Evolutionary conservation across 2,329 filamentous ascomycete species (phyloP), one percentile per base, ranked within the genome.

Genomic region (Amphichorda felina): DNA sequence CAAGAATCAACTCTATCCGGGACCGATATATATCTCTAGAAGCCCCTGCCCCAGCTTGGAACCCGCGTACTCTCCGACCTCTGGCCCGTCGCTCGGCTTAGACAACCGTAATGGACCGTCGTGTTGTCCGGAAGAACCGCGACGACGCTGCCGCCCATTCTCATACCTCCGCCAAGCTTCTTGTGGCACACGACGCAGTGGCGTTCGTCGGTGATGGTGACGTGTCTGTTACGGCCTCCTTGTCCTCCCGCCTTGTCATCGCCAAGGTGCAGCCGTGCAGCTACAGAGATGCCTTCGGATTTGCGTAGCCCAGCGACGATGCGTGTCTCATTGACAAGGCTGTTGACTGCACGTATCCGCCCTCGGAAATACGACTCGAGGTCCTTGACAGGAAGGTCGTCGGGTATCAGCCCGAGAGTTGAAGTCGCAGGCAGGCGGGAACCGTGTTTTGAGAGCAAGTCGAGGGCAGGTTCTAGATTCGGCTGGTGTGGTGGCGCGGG

Each of bases 161-260:
- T 66, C 68, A 95, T 95, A 51, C 56, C 56, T 2, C 86, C 82
- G 2, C 88, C 89, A 44, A 98, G 72, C 44, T 91, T 69, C 66
- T 95, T 96, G 57, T 94, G 82, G 54, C 91, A 98, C 13, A 94
- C 84, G 10, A 82, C 79, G 54, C 91, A 98, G 37, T 94, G 80
- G 35, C 85, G 69, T 51, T 96, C 89, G 48, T 98, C 89, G 8
- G 73, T 76, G 35, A 98, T 78, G 15, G 86, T 75, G 9, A 95
- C 87, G 45, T 85, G 72, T 36, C 70, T 59, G 45, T 70, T 75
- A 35, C 67, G 61, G 9, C 70, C 71, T 32, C 62, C 64, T 41
- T 72, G 69, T 1, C 66, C 65, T 18, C 63, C 60, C 2, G 60
- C 56, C n/a, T 62, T 44, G 10, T 74, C 70, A 39, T 84, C 77